Evolutionary conservation across 192 early-diverging fungal genomes (phyloP).

Genomic region (Podochytrium sp.): DNA sequence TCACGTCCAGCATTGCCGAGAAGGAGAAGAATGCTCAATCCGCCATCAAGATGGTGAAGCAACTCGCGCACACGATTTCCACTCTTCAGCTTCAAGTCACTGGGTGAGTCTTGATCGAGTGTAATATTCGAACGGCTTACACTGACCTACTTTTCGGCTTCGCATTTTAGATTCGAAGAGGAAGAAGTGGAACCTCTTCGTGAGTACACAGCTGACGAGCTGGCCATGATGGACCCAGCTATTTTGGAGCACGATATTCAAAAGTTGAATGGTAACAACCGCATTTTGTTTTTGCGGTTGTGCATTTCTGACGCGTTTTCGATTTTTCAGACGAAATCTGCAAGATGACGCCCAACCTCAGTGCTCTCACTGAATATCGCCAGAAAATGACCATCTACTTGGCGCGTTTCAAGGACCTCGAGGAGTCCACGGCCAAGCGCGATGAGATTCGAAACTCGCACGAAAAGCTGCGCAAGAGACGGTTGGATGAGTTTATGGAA

Average conservation of each 20-base stretch:
- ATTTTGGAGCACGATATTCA: conserved; percentile 72
- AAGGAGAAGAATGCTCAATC: conserved; percentile 23
- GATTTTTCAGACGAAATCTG: neutral
- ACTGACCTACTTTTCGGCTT: conserved; percentile 17
- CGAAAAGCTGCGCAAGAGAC: conserved; percentile 75
- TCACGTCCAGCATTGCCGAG: conserved; percentile 9
- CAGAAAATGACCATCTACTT: conserved; percentile 77
- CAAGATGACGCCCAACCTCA: conserved; percentile 77
- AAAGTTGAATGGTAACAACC: conserved; percentile 63
- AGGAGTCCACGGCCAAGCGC: conserved; percentile 69
- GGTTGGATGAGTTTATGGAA: conserved; percentile 93
- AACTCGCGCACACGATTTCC: conserved; percentile 30
- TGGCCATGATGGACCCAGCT: conserved; percentile 69
- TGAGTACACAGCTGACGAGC: conserved; percentile 62
- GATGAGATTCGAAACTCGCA: conserved; percentile 76
- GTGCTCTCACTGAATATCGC: conserved; percentile 85
- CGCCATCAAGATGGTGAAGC: conserved; percentile 4
- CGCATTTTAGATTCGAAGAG: conserved; percentile 43
- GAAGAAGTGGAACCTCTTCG: conserved; percentile 49
- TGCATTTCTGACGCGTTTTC: no score
- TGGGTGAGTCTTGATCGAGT: conserved; percentile 32
- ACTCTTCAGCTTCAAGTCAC: conserved; percentile 41
- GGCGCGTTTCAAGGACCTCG: conserved; percentile 73
- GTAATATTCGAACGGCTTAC: neutral
- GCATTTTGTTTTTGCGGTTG: neutral